Evolutionary conservation across 257 asterid species (phyloP), one percentile per base, ranked within the genome.

Genomic region (Henckelia pumila): DNA sequence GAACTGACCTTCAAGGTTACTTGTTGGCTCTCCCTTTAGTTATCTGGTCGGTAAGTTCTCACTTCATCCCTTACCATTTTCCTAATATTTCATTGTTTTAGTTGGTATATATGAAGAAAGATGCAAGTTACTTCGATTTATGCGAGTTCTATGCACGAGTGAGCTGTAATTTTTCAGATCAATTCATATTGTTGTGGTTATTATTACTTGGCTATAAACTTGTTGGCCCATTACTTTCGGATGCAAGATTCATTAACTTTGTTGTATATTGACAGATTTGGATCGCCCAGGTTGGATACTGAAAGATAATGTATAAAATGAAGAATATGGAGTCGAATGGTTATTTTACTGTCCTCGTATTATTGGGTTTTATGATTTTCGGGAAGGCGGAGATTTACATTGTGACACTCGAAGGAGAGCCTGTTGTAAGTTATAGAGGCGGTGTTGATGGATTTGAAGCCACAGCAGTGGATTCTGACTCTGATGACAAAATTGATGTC

Each of bases 351-450:
- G 69, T 79, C 52, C 71, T 85, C 19, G 59, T 81, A 44, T 72
- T 89, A 30, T 73, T 82, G 62, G 71, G 76, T 73, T 32, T 79
- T 67, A 49, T 84, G 59, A 56, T 74, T 69, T 58, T 61, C 13
- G 95, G 83, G 57, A 79, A 73, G 65, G 85, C 95, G 20, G 99
- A 94, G 71, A 73, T 94, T 61, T 94, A 85, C 78, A 88, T 94
- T 9, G 96, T 88, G 59, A 91, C 83, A 7, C 57, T 94, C 66
- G 99, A 94, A 79, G 99, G 96, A 49, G 99, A 94, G 79, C 97
- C 99, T 23, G 96, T 94, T 56, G 75, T 88, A 73, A 91, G 95
- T 78, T 94, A 94, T 66, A 78, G 59, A 71, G 99, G 99, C 19
- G 99, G 95, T 47, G 79, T 87, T 67, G 59, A 67, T 73, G 99